Evolutionary conservation across 2,329 filamentous ascomycete genomes (phyloP).

Genomic region (Ophiostoma ulmi): DNA sequence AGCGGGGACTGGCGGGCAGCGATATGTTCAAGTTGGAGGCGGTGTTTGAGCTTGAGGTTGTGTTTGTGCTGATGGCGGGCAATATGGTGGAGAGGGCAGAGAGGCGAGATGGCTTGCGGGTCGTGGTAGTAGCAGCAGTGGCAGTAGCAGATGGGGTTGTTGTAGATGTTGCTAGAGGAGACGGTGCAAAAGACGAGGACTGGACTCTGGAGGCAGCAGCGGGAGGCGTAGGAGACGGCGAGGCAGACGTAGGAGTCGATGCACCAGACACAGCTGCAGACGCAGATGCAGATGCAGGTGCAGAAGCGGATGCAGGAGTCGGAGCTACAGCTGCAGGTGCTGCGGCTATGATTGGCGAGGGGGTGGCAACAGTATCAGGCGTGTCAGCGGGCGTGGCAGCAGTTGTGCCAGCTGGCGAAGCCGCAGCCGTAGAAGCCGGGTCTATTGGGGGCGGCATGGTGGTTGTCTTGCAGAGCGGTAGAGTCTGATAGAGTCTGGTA

Average conservation of each 20-base stretch:
- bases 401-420: conserved; percentile 2
- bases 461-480: background rate
- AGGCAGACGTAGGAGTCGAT: background rate
- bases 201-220: conserved; percentile 5
- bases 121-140: background rate
- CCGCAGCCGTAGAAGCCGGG: background rate
- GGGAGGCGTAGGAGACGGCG: background rate
- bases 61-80: conserved; percentile 2
- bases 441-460: conserved; percentile 3
- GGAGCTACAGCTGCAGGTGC: conserved; percentile 8
- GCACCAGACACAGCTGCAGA: background rate
- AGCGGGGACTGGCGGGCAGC: conserved; percentile 11
- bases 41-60: conserved; percentile 1
- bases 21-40: background rate
- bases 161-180: background rate
- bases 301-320: background rate
- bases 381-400: conserved; percentile 2
- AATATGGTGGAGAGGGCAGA: conserved; percentile 7
- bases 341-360: background rate
- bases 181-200: background rate
- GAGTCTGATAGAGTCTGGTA: background rate
- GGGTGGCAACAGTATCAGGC: background rate
- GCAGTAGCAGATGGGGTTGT: background rate
- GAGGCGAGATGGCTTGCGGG: conserved; percentile 5
- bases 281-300: background rate